Evolutionary conservation across 495 filamentous ascomycete genomes (phyloP), one percentile per base, ranked within the genome.

Genomic region (Chaetomidium leptoderma): DNA sequence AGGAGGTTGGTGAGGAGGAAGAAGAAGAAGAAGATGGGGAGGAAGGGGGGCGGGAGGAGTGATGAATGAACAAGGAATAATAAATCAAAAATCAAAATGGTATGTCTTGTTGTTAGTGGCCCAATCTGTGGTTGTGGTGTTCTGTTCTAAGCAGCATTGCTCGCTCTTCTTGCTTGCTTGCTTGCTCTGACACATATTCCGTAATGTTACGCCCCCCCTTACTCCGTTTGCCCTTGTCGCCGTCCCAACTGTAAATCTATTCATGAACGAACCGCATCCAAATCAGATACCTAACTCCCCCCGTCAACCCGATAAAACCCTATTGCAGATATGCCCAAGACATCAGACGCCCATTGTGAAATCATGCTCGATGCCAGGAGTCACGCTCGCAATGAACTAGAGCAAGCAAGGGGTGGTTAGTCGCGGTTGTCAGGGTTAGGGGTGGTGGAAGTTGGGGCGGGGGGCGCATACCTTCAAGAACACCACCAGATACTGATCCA

Each of bases 401-500:
- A 29, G 9, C 1, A n/a, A n/a, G n/a, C n/a, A n/a, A 46, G 13
- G 16, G 3, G 19, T n/a, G n/a, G 45, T 70, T 58, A 63, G 68
- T 47, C 5, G 13, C 8, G 6, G 5, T 27, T 8, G 14, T 36
- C 19, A 5, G 17, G 16, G 14, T 7, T 29, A 44, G 30, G 29
- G 30, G 35, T 7, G 23, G n/a, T 24, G 43, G n/a, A 1, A 26
- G 6, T 26, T 24, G 5, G 35, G 8, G 54, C n/a, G n/a, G n/a
- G n/a, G n/a, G n/a, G n/a, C n/a, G n/a, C 68, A 16, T 52, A 71
- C 71, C 76, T 98, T 98, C 62, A 98, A 76, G 70, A 98, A 98
- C 2, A 98, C 95, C 24, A 98, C 90, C 60, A 98, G 74, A 68
- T 98, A 98, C 76, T 98, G 93, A 71, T 99, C 95, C 43, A 97